Evolutionary conservation across 345 rosid genomes (phyloP).

Genomic region (Pseudoturritis turrita): DNA sequence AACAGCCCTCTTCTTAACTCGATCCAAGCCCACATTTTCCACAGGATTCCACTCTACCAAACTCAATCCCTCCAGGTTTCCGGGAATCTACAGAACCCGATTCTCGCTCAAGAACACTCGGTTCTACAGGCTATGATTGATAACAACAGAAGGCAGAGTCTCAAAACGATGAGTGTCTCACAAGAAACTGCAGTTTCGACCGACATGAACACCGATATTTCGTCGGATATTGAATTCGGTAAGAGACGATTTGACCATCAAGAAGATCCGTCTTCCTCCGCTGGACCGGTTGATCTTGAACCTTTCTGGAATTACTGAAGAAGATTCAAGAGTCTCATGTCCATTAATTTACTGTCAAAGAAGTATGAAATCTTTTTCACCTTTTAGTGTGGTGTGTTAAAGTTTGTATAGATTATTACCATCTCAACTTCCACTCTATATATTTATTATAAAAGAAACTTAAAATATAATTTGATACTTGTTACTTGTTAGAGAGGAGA

Average conservation of each 20-base stretch:
- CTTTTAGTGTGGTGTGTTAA: slow-evolving; percentile 27
- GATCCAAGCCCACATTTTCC: slow-evolving; percentile 35
- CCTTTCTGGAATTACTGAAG: slow-evolving; percentile 68
- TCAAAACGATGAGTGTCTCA: slow-evolving; percentile 54
- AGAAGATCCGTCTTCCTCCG: slow-evolving; percentile 47
- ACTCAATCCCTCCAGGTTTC: slow-evolving; percentile 31
- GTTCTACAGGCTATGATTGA: slow-evolving; percentile 49
- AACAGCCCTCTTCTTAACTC: slow-evolving; percentile 33
- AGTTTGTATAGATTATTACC: slow-evolving; percentile 25
- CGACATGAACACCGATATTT: slow-evolving; percentile 38
- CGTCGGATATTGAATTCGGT: slow-evolving; percentile 47
- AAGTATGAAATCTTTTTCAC: slow-evolving; percentile 19
- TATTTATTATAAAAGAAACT: slow-evolving; percentile 9
- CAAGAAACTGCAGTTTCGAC: slow-evolving; percentile 52
- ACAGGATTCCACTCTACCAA: slow-evolving; percentile 31
- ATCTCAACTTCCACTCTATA: slow-evolving; percentile 14
- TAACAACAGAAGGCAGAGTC: slow-evolving; percentile 38
- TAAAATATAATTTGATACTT: neutral
- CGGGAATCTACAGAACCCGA: slow-evolving; percentile 32
- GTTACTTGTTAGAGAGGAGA: slow-evolving; percentile 1
- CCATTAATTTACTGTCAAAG: slow-evolving; percentile 15
- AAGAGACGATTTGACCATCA: slow-evolving; percentile 44
- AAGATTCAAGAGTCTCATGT: neutral
- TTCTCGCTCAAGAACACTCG: slow-evolving; percentile 45
- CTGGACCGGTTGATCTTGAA: slow-evolving; percentile 50